These are phyloP conservation scores for Pseudocercospora vitis DNA, from an alignment of 2,329 filamentous ascomycete species.

Conservation along the genomic window DNA sequence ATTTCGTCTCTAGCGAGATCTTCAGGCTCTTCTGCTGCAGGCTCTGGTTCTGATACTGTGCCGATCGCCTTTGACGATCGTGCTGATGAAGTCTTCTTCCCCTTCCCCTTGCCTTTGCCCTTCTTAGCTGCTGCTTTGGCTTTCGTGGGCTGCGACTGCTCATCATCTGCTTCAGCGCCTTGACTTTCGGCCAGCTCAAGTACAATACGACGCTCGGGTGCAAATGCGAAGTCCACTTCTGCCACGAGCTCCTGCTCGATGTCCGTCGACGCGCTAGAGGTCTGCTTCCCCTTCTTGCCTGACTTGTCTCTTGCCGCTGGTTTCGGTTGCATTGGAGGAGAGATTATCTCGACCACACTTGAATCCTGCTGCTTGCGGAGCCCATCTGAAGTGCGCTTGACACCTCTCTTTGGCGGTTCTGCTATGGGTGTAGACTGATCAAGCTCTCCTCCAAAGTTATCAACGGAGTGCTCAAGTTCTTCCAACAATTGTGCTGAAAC, in stretches of 20 bases:
- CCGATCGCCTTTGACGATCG: slow-evolving; percentile 29
- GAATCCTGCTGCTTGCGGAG: slow-evolving; percentile 31
- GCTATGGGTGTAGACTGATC: slow-evolving; percentile 31
- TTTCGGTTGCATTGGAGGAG: slow-evolving; percentile 33
- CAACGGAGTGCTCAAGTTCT: slow-evolving; percentile 36
- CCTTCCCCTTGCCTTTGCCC: slow-evolving; percentile 31
- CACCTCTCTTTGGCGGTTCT: slow-evolving; percentile 32
- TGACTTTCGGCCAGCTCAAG: slow-evolving; percentile 13
- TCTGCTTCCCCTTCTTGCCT: slow-evolving; percentile 27
- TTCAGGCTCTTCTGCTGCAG: slow-evolving; percentile 19
- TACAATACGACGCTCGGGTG: slow-evolving; percentile 16
- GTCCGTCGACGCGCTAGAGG: slow-evolving; percentile 17
- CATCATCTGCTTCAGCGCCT: slow-evolving; percentile 15
- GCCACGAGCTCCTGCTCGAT: slow-evolving; percentile 5
- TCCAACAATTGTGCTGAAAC: slow-evolving; percentile 35
- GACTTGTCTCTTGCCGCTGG: slow-evolving; percentile 29
- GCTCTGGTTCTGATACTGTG: slow-evolving; percentile 20
- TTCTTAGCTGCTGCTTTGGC: slow-evolving; percentile 31
- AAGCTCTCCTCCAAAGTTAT: slow-evolving; percentile 25
- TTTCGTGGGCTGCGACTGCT: slow-evolving; percentile 14
- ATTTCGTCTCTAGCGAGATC: slow-evolving; percentile 30
- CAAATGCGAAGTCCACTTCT: slow-evolving; percentile 4
- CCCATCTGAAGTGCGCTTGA: slow-evolving; percentile 44
- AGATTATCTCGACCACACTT: slow-evolving; percentile 29
- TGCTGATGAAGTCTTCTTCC: slow-evolving; percentile 30